Conservation (phyloP, 2,329 filamentous ascomycete species). For the Trichoderma lentiforme region DNA sequence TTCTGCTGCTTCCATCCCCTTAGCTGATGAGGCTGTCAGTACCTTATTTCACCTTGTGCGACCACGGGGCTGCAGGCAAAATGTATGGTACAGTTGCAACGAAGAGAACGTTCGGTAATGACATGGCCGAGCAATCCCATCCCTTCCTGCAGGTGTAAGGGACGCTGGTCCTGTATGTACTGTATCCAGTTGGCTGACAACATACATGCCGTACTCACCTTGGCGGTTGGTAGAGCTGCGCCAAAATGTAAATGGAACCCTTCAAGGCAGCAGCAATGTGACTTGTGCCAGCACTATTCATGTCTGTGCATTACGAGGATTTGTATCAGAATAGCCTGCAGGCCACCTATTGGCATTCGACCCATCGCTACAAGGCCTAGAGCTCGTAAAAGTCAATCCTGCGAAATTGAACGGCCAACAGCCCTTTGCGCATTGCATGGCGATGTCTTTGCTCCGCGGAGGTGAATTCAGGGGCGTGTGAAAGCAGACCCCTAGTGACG, state of each 20-base stretch:
- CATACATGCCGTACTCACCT: background rate
- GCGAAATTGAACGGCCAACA: conserved; percentile 3
- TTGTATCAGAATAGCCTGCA: background rate
- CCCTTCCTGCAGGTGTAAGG: background rate
- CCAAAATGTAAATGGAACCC: background rate
- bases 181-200: background rate
- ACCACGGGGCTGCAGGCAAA: conserved; percentile 1
- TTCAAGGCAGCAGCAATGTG: background rate
- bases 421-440: background rate
- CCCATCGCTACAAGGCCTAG: background rate
- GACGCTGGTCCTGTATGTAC: background rate
- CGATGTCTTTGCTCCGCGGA: conserved; percentile 2
- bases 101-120: background rate
- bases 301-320: background rate
- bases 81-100: background rate
- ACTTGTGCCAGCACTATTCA: background rate
- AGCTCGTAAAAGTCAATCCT: background rate
- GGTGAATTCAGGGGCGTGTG: background rate
- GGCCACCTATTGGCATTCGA: background rate
- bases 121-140: background rate
- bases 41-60: conserved; percentile 2
- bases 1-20: background rate
- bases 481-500: background rate
- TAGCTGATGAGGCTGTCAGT: conserved; percentile 12
- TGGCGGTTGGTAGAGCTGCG: background rate